Evolutionary conservation across 495 filamentous ascomycete genomes (phyloP).

Genomic region (Amniculicola lignicola): DNA sequence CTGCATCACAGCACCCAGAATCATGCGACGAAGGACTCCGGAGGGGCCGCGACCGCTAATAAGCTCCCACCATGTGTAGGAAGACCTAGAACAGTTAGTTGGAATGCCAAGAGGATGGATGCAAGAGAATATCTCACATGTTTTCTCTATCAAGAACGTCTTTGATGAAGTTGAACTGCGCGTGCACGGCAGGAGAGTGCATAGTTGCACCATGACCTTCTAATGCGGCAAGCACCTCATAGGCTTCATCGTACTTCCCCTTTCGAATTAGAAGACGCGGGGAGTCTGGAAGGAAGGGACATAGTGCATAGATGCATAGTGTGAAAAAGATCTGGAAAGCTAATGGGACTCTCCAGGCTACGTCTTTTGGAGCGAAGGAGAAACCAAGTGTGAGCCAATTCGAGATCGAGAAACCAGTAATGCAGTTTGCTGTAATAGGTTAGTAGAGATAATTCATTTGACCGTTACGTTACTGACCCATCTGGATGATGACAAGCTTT

Average conservation of each 20-base stretch:
- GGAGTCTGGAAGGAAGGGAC: constrained; percentile 36
- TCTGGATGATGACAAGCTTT: constrained; percentile 34
- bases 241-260: constrained; percentile 37
- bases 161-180: constrained; percentile 40
- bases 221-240: constrained; percentile 38
- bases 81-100: too few species aligned
- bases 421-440: constrained; percentile 25
- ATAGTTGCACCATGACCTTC: constrained; percentile 28
- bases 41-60: constrained; percentile 34
- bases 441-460: constrained; percentile 3
- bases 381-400: constrained; percentile 34
- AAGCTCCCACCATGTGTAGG: constrained; percentile 38
- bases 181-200: constrained; percentile 26
- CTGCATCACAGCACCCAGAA: constrained; percentile 39
- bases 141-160: constrained; percentile 38
- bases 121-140: too few species aligned
- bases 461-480: constrained; percentile 12
- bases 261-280: constrained; percentile 40
- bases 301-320: constrained; percentile 25
- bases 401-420: constrained; percentile 30
- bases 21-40: constrained; percentile 36
- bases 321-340: constrained; percentile 37
- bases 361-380: constrained; percentile 27
- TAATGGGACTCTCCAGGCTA: constrained; percentile 33
- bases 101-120: too few species aligned